Conservation (phyloP, 1,139 yeast species). For the Scheffersomyces segobiensis region DNA sequence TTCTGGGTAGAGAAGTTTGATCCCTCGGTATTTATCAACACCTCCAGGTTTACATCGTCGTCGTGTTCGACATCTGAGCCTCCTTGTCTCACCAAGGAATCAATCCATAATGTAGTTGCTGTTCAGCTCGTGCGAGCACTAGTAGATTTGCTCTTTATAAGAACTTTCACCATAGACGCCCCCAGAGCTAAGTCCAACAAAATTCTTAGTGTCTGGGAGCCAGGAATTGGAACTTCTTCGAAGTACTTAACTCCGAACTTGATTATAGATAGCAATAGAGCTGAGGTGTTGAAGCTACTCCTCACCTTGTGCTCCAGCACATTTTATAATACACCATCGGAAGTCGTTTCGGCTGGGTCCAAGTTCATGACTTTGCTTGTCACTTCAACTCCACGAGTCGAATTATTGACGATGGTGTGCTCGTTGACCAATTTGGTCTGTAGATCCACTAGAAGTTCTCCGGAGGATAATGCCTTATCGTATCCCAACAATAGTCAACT, state of each 20-base stretch:
- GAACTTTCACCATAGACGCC: slow-evolving; percentile 55
- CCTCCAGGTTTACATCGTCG: neutral
- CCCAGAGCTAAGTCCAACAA: slow-evolving; percentile 12
- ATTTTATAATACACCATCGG: slow-evolving; percentile 52
- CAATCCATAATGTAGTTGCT: slow-evolving; percentile 30
- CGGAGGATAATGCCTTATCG: slow-evolving; percentile 38
- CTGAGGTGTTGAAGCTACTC: slow-evolving; percentile 65
- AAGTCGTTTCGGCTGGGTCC: slow-evolving; percentile 52
- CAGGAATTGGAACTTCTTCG: slow-evolving; percentile 62
- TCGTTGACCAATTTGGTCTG: slow-evolving; percentile 67
- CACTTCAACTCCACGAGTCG: slow-evolving; percentile 49
- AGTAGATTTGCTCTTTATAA: slow-evolving; percentile 56
- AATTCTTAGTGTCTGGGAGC: slow-evolving; percentile 58
- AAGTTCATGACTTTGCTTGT: slow-evolving; percentile 61
- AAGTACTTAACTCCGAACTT: slow-evolving; percentile 47
- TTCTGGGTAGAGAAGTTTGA: slow-evolving; percentile 31
- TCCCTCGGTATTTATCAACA: slow-evolving; percentile 23
- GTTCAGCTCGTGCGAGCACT: slow-evolving; percentile 45
- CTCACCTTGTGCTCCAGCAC: slow-evolving; percentile 64
- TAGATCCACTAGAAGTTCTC: slow-evolving; percentile 30
- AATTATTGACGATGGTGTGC: slow-evolving; percentile 56
- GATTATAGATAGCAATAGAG: slow-evolving; percentile 61
- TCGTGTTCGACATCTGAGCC: slow-evolving; percentile 8
- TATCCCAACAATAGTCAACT: slow-evolving; percentile 20
- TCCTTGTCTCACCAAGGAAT: slow-evolving; percentile 5